Evolutionary conservation across 2,329 filamentous ascomycete genomes (phyloP).

Genomic region (Pezicula carpinea): DNA sequence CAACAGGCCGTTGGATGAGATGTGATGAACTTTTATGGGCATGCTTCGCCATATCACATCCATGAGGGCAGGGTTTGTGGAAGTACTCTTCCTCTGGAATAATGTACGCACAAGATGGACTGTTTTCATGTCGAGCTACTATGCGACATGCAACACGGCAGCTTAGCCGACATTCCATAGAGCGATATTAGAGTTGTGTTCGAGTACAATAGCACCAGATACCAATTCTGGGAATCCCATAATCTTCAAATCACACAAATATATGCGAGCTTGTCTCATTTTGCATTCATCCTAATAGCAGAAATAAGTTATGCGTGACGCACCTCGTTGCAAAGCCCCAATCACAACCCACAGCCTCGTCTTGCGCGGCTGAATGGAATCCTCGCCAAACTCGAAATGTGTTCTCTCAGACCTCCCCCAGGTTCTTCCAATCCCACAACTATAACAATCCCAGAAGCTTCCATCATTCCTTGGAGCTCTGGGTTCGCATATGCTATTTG

Average conservation of each 20-base stretch:
- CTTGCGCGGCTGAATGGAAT: slow-evolving; percentile 21
- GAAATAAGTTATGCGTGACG: not conserved
- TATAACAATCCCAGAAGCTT: slow-evolving; percentile 9
- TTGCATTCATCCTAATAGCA: too few species aligned
- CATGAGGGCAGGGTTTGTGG: too few species aligned
- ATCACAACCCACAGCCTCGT: slow-evolving; percentile 11
- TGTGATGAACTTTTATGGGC: not conserved
- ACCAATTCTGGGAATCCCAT: too few species aligned
- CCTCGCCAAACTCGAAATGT: slow-evolving; percentile 18
- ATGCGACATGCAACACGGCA: too few species aligned
- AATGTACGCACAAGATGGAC: too few species aligned
- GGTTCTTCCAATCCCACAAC: not conserved
- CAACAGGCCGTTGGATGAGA: slow-evolving; percentile 65
- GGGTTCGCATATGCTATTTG: slow-evolving; percentile 8
- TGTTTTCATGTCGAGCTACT: too few species aligned
- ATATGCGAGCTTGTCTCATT: too few species aligned
- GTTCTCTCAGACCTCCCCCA: slow-evolving; percentile 15
- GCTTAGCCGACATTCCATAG: too few species aligned
- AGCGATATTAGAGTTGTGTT: too few species aligned
- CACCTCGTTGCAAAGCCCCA: not conserved
- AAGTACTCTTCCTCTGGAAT: too few species aligned
- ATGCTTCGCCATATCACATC: not conserved
- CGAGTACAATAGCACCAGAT: too few species aligned
- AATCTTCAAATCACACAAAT: too few species aligned
- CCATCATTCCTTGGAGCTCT: slow-evolving; percentile 17